Conservation (phyloP, 495 filamentous ascomycete genomes). For the Extremus antarcticus region DNA sequence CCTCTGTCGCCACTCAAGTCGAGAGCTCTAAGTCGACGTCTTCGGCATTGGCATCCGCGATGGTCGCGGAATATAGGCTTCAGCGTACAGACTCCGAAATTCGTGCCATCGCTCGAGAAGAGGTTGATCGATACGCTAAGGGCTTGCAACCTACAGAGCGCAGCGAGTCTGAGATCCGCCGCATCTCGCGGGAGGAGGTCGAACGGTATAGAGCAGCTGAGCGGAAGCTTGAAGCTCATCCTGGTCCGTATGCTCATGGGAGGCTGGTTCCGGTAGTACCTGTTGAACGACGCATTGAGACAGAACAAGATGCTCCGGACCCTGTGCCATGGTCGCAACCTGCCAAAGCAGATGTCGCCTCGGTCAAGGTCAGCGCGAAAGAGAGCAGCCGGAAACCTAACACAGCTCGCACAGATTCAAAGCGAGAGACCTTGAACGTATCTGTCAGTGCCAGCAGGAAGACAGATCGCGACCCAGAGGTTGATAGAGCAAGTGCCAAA, state of each 20-base stretch:
- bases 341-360: background rate
- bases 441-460: too few relatives aligned
- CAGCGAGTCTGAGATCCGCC: conserved; percentile 7
- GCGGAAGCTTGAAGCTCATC: conserved; percentile 16
- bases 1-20: background rate
- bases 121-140: background rate
- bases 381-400: background rate
- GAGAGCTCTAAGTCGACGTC: background rate
- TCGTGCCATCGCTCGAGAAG: background rate
- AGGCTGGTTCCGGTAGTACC: conserved; percentile 12
- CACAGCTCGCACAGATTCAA: background rate
- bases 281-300: conserved; percentile 8
- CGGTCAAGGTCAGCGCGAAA: background rate
- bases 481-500: too few relatives aligned
- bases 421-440: background rate
- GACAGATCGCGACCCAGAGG: too few relatives aligned
- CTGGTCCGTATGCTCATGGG: conserved; percentile 16
- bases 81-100: background rate
- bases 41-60: background rate
- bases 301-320: background rate
- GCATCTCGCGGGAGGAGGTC: conserved; percentile 16
- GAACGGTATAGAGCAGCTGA: conserved; percentile 16
- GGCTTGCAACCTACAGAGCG: background rate
- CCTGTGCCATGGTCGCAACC: background rate
- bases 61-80: background rate